phyloP scores from a whole-genome alignment of 345 rosid genomes.

The Lagerstroemia speciosa region DNA sequence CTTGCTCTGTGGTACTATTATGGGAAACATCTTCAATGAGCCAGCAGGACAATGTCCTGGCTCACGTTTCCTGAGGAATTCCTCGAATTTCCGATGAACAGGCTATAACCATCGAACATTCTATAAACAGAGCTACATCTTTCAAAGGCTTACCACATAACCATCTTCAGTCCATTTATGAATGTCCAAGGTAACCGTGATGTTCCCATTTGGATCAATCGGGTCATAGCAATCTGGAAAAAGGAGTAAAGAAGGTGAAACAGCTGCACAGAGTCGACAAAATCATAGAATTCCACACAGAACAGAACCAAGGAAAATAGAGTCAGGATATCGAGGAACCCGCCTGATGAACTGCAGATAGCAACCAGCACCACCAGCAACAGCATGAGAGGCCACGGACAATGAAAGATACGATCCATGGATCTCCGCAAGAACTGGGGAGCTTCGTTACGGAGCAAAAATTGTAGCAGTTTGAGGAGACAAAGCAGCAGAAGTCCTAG shows the following conservation, averaged over 20 bases:
- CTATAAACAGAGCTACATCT: not conserved
- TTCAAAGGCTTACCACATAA: conserved; percentile 33
- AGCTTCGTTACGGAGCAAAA: not conserved
- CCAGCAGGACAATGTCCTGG: not conserved
- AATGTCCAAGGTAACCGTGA: conserved; percentile 42
- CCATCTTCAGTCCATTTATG: conserved; percentile 30
- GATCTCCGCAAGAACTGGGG: not conserved
- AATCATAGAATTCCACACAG: not conserved
- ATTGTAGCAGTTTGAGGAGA: not conserved
- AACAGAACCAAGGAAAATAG: not conserved
- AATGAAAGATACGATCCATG: not conserved
- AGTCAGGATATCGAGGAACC: not conserved
- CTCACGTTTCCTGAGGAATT: not conserved
- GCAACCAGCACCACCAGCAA: conserved; percentile 11
- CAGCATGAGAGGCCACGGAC: conserved; percentile 6
- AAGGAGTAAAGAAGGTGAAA: conserved; percentile 2
- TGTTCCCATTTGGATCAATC: conserved; percentile 51
- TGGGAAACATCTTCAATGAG: not conserved
- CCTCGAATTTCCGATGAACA: too few relatives aligned
- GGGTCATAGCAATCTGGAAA: conserved; percentile 56
- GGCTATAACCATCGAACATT: too few relatives aligned
- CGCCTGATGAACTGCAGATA: conserved; percentile 32
- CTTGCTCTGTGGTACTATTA: not conserved
- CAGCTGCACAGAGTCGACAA: too few relatives aligned
- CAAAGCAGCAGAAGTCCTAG: not conserved